Evolutionary conservation across 306 rosid species (phyloP).

Genomic region (Glycyrrhiza uralensis): DNA sequence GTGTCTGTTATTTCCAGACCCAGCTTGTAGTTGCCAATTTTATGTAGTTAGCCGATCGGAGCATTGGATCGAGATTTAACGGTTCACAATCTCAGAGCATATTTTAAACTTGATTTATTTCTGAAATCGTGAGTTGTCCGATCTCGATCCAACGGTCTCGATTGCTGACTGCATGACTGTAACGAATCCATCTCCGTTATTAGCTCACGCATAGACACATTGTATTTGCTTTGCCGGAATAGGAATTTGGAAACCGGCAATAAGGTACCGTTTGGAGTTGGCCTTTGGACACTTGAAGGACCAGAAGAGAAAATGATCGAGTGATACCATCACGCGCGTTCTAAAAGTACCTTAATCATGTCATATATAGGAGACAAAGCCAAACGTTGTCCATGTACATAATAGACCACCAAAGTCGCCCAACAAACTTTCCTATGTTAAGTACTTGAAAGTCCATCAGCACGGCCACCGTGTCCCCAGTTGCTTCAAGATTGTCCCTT

Average conservation of each 20-base stretch:
- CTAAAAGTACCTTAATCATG: constrained; percentile 33
- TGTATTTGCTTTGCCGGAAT: background rate
- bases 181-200: no score
- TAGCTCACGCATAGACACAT: constrained; percentile 13
- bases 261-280: background rate
- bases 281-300: constrained; percentile 19
- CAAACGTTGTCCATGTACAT: constrained; percentile 23
- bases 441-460: constrained; percentile 32
- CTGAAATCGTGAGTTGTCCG: no score
- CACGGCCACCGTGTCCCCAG: constrained; percentile 26
- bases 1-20: background rate
- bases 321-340: constrained; percentile 30
- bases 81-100: no score
- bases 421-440: constrained; percentile 20
- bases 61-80: no score
- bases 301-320: background rate
- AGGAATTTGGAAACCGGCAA: constrained; percentile 10
- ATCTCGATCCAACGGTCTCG: no score
- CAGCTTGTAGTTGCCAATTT: no score
- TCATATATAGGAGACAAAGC: constrained; percentile 31
- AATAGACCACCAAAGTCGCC: constrained; percentile 29
- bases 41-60: no score
- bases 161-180: no score
- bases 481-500: constrained; percentile 13
- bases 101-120: no score